phyloP scores from a whole-genome alignment of 2,329 filamentous ascomycete genomes.

The Alternaria hordeiaustralica region DNA sequence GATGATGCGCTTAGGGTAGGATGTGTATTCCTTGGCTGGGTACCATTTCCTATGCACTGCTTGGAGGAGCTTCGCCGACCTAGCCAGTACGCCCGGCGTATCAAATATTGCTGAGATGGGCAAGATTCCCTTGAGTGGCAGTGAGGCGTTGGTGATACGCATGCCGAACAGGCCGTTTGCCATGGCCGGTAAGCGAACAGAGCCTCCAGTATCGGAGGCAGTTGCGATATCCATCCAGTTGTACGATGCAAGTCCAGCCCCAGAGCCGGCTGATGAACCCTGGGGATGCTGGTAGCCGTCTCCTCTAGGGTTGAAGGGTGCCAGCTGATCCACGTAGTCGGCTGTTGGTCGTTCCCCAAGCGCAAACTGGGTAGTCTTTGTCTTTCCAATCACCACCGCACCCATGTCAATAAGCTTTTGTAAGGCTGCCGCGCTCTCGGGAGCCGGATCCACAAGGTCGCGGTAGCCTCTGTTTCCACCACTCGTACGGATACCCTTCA shows the following conservation, averaged over 20 bases:
- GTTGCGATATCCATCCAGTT: slow-evolving; percentile 25
- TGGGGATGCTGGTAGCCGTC: slow-evolving; percentile 31
- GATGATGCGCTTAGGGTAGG: slow-evolving; percentile 12
- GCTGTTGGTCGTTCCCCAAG: slow-evolving; percentile 31
- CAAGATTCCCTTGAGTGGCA: slow-evolving; percentile 16
- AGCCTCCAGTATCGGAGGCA: slow-evolving; percentile 19
- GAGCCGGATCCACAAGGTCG: slow-evolving; percentile 1
- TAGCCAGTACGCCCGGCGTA: slow-evolving; percentile 18
- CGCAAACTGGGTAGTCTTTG: slow-evolving; percentile 57
- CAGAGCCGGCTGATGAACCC: slow-evolving; percentile 14
- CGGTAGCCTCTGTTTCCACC: slow-evolving; percentile 22
- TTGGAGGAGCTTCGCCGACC: slow-evolving; percentile 18
- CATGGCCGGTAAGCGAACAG: slow-evolving; percentile 11
- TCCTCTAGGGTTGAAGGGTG: slow-evolving; percentile 40
- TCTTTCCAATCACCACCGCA: slow-evolving; percentile 58
- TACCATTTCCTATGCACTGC: slow-evolving; percentile 13
- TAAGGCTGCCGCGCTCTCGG: slow-evolving; percentile 11
- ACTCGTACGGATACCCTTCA: slow-evolving; percentile 19
- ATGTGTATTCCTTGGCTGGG: slow-evolving; percentile 4
- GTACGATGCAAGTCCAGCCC: slow-evolving; percentile 16
- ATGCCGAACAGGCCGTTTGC: slow-evolving; percentile 16
- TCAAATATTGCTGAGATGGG: slow-evolving; percentile 21
- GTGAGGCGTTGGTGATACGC: slow-evolving; percentile 18
- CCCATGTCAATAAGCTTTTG: slow-evolving; percentile 23
- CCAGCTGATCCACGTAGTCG: slow-evolving; percentile 35